These are phyloP conservation scores for Cerioporus squamosus DNA, from an alignment of 1,284 basidiomycete species.

Conservation along the genomic window DNA sequence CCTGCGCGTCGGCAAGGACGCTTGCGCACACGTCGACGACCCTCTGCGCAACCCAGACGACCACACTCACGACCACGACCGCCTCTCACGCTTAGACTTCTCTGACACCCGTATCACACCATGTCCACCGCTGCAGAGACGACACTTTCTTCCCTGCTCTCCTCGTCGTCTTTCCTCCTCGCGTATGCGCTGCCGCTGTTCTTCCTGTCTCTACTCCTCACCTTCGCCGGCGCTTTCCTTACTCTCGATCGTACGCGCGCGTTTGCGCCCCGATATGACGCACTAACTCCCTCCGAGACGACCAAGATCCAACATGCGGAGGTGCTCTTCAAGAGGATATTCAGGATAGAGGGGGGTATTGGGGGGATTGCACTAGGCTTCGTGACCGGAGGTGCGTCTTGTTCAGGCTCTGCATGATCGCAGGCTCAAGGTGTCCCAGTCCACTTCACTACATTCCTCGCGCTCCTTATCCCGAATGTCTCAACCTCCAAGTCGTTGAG, in stretches of 20 bases:
- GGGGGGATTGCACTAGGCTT: conserved; percentile 65
- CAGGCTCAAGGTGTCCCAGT: conserved; percentile 40
- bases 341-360: conserved; percentile 60
- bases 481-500: conserved; percentile 48
- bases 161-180: conserved; percentile 36
- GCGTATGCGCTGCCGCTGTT: conserved; percentile 61
- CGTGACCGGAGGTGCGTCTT: conserved; percentile 57
- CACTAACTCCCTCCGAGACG: conserved; percentile 34
- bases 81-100: conserved; percentile 7
- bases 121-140: conserved; percentile 21
- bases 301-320: conserved; percentile 32
- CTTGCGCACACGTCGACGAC: neutral
- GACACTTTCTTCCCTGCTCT: conserved; percentile 28
- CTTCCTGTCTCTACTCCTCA: conserved; percentile 52
- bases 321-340: conserved; percentile 35
- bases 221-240: conserved; percentile 68
- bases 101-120: conserved; percentile 8
- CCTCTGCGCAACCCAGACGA: neutral
- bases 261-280: conserved; percentile 49
- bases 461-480: conserved; percentile 58
- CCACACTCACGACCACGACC: conserved; percentile 9
- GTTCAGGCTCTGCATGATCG: neutral
- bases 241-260: conserved; percentile 68
- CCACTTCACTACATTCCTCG: conserved; percentile 61
- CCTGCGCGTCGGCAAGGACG: neutral